phyloP scores from a whole-genome alignment of 805 yeast species.

The Teunomyces funiuensis region DNA sequence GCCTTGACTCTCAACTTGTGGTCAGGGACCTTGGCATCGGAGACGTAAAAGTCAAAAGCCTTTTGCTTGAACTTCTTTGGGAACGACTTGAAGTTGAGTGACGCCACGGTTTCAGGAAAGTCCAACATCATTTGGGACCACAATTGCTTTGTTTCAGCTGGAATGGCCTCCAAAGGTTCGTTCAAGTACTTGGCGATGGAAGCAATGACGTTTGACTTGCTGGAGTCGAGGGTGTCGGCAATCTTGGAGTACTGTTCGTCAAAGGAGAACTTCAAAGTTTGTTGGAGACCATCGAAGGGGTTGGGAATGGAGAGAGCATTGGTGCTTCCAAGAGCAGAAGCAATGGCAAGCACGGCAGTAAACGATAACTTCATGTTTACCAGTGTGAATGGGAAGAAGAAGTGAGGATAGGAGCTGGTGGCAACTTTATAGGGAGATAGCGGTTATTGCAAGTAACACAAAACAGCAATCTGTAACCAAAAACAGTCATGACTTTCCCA shows the following conservation, averaged over 20 bases:
- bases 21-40: constrained; percentile 40
- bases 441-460: not conserved
- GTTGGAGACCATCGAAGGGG: constrained; percentile 17
- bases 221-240: constrained; percentile 9
- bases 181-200: constrained; percentile 53
- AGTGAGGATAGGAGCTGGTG: not conserved
- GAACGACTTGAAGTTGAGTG: constrained; percentile 48
- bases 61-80: constrained; percentile 38
- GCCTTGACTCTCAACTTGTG: constrained; percentile 60
- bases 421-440: not conserved
- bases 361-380: constrained; percentile 20
- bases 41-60: constrained; percentile 40
- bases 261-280: constrained; percentile 10
- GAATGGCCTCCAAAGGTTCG: constrained; percentile 48
- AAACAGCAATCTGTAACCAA: not conserved
- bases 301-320: constrained; percentile 24
- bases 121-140: constrained; percentile 66
- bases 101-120: constrained; percentile 56
- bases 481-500: not conserved
- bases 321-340: constrained; percentile 15
- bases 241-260: constrained; percentile 7
- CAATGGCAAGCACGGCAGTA: constrained; percentile 17
- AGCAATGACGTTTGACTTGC: constrained; percentile 33
- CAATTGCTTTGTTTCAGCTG: constrained; percentile 47
- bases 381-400: not conserved